phyloP scores from a whole-genome alignment of 352 stramenopile genomes.

The Peronospora tabacina region DNA sequence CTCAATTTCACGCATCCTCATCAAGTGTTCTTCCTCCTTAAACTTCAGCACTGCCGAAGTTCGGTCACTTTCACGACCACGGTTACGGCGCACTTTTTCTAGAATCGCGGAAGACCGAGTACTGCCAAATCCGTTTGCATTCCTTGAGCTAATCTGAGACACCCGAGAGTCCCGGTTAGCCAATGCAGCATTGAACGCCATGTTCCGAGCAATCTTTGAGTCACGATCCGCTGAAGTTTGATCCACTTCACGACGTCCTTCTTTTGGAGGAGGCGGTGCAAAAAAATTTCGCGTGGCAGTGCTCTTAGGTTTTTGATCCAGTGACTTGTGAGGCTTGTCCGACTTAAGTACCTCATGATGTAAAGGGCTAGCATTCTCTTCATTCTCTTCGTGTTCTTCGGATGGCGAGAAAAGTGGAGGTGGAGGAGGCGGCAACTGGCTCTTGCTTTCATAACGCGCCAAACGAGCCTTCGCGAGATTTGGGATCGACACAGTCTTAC shows the following conservation, averaged over 20 bases:
- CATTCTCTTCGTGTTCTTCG: conserved; percentile 17
- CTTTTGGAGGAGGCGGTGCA: conserved; percentile 16
- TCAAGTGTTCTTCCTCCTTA: conserved; percentile 39
- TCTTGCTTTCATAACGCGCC: conserved; percentile 26
- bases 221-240: conserved; percentile 7
- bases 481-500: conserved; percentile 39
- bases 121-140: conserved; percentile 18
- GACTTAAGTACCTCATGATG: conserved; percentile 19
- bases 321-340: conserved; percentile 17
- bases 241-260: conserved; percentile 9
- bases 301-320: conserved; percentile 17
- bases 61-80: conserved; percentile 29
- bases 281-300: conserved; percentile 24
- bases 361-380: conserved; percentile 19
- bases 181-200: conserved; percentile 11
- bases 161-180: conserved; percentile 11
- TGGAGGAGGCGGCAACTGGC: conserved; percentile 24
- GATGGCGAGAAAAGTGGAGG: conserved; percentile 20
- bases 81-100: conserved; percentile 41
- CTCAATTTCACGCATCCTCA: conserved; percentile 39
- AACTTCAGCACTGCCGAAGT: conserved; percentile 27
- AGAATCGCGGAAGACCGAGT: conserved; percentile 37
- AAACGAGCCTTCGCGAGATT: conserved; percentile 26
- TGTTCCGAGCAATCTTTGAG: conserved; percentile 11
- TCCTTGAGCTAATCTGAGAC: conserved; percentile 20